Evolutionary conservation across 129 eudicot genomes (phyloP).

Genomic region (Flaveria linearis): DNA sequence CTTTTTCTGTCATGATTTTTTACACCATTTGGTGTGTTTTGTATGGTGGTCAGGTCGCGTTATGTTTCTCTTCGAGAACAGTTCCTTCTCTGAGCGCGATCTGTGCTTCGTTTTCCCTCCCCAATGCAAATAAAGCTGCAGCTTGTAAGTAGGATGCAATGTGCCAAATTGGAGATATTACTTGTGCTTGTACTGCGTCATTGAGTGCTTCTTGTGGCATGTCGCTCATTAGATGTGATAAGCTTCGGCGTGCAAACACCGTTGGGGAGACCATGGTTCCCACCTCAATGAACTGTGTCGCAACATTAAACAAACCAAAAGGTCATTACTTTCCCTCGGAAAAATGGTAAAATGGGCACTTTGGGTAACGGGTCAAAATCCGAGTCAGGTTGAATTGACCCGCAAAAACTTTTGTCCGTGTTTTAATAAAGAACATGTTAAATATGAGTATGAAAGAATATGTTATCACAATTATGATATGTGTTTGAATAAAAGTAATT

Average conservation of each 20-base stretch:
- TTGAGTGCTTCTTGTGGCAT: conserved; percentile 81
- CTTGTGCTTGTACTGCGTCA: conserved; percentile 95
- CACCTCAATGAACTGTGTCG: conserved; percentile 73
- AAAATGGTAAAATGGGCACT: neutral
- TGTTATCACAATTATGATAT: too few species aligned
- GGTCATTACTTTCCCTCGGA: too few species aligned
- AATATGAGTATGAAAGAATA: too few species aligned
- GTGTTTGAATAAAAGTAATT: too few species aligned
- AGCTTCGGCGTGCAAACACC: conserved; percentile 81
- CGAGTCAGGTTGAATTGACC: neutral
- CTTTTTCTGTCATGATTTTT: neutral
- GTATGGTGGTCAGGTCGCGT: conserved; percentile 27
- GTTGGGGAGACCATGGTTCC: conserved; percentile 97
- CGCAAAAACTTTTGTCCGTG: neutral
- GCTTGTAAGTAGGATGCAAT: conserved; percentile 90
- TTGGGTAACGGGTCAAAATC: neutral
- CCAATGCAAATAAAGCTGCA: conserved; percentile 69
- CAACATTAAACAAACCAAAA: conserved; percentile 12
- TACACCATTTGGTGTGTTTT: conserved; percentile 11
- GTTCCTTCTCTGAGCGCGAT: conserved; percentile 86
- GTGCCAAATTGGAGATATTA: conserved; percentile 87
- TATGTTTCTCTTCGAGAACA: conserved; percentile 75
- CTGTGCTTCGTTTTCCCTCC: conserved; percentile 87
- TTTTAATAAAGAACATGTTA: too few species aligned
- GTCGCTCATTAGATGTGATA: conserved; percentile 71